phyloP scores from a whole-genome alignment of 2,329 filamentous ascomycete species.

The Albifimbria verrucaria region DNA sequence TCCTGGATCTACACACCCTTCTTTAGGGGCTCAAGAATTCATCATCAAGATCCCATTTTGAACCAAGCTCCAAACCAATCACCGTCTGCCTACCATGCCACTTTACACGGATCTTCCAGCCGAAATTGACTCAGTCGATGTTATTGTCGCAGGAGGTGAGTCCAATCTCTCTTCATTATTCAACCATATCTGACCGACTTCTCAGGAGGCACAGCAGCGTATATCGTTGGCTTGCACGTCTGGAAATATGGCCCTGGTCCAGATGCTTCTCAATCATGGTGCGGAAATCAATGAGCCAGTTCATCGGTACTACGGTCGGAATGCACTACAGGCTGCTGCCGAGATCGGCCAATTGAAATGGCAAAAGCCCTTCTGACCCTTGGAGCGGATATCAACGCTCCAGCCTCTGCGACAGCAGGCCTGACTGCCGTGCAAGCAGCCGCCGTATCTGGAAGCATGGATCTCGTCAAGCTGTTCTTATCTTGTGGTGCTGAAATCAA shows the following conservation, averaged over 20 bases:
- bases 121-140: constrained; percentile 10
- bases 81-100: not conserved
- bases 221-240: not conserved
- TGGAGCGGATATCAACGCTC: not conserved
- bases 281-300: not conserved
- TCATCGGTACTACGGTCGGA: not conserved
- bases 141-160: constrained; percentile 16
- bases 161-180: not conserved
- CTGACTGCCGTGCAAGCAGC: not conserved
- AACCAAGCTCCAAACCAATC: not conserved
- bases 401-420: not conserved
- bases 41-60: not conserved
- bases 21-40: not conserved
- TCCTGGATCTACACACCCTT: not conserved
- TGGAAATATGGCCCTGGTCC: not conserved
- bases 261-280: not conserved
- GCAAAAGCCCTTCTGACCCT: not conserved
- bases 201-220: not conserved
- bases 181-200: too few species aligned
- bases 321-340: not conserved
- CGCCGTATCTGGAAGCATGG: not conserved
- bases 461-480: not conserved
- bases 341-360: not conserved
- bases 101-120: constrained; percentile 6
- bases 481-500: not conserved